Evolutionary conservation across 2,329 filamentous ascomycete species (phyloP).

Genomic region (Penicillium sp.): DNA sequence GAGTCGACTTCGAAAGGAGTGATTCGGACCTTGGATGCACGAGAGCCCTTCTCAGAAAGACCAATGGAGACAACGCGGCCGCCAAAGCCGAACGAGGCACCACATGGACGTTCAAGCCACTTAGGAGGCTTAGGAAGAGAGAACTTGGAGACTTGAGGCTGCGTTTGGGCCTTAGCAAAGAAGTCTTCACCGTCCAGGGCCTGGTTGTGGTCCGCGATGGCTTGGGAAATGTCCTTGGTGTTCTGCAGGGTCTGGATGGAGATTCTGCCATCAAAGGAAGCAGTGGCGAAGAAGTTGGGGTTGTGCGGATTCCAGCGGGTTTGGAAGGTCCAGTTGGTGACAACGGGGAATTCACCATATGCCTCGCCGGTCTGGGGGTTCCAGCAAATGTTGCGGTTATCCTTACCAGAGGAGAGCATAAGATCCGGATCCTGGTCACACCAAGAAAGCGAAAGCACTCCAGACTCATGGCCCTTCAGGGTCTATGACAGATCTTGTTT

Average conservation of each 20-base stretch:
- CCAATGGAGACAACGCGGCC: constrained; percentile 85
- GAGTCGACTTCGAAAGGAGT: constrained; percentile 89
- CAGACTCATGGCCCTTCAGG: constrained; percentile 90
- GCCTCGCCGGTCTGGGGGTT: constrained; percentile 89
- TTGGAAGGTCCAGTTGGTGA: constrained; percentile 99
- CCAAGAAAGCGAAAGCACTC: constrained; percentile 93
- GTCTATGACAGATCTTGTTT: constrained; percentile 57
- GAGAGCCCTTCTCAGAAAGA: constrained; percentile 66
- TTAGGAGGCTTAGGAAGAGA: constrained; percentile 83
- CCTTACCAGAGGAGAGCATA: constrained; percentile 91
- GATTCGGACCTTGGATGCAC: constrained; percentile 78
- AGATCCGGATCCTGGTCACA: constrained; percentile 89
- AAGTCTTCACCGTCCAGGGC: constrained; percentile 91
- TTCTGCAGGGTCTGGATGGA: constrained; percentile 92
- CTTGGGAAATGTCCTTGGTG: constrained; percentile 75
- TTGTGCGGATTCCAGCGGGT: constrained; percentile 94
- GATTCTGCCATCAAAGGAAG: constrained; percentile 97
- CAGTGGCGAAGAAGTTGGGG: constrained; percentile 88
- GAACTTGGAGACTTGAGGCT: constrained; percentile 89
- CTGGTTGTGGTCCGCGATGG: constrained; percentile 66
- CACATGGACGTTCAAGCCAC: constrained; percentile 85
- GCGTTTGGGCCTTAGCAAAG: constrained; percentile 89
- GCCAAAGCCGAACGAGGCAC: constrained; percentile 92
- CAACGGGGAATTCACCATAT: constrained; percentile 92
- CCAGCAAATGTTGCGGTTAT: constrained; percentile 95